Evolutionary conservation across 164 flowering plant genomes (phyloP).

Genomic region (Houttuynia cordata): DNA sequence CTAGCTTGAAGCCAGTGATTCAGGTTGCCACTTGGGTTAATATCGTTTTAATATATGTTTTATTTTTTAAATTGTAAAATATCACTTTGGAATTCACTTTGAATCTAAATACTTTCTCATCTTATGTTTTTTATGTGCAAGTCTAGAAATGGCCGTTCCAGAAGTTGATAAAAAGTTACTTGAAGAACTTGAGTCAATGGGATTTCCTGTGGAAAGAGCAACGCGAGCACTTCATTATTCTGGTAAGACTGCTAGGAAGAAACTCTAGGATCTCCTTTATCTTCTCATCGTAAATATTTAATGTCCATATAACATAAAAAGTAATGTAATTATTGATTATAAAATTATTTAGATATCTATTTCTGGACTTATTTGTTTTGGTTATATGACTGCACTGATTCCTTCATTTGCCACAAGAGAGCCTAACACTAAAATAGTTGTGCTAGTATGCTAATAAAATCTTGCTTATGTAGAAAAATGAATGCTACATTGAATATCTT

Average conservation of each 20-base stretch:
- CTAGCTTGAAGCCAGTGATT: too few relatives aligned
- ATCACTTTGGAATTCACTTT: not conserved
- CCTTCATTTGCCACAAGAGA: not conserved
- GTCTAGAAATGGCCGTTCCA: constrained; percentile 79
- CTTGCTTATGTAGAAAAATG: not conserved
- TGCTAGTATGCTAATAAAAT: not conserved
- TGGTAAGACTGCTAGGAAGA: constrained; percentile 31
- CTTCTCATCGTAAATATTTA: too few relatives aligned
- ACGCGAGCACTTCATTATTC: constrained; percentile 85
- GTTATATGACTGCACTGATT: not conserved
- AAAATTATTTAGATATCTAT: too few relatives aligned
- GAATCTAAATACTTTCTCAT: not conserved
- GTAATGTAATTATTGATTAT: too few relatives aligned
- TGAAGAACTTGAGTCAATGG: constrained; percentile 82
- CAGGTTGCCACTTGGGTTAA: too few relatives aligned
- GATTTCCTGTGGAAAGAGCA: constrained; percentile 68
- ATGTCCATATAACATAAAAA: too few relatives aligned
- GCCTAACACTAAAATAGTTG: too few relatives aligned
- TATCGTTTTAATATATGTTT: too few relatives aligned
- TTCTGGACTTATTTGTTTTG: not conserved
- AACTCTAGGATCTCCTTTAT: too few relatives aligned
- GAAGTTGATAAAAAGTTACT: constrained; percentile 73
- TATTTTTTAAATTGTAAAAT: not conserved
- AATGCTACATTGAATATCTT: not conserved
- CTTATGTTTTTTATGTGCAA: not conserved